These are phyloP conservation scores for Smallanthus sonchifolius DNA, from an alignment of 129 eudicot species.

Conservation along the genomic window DNA sequence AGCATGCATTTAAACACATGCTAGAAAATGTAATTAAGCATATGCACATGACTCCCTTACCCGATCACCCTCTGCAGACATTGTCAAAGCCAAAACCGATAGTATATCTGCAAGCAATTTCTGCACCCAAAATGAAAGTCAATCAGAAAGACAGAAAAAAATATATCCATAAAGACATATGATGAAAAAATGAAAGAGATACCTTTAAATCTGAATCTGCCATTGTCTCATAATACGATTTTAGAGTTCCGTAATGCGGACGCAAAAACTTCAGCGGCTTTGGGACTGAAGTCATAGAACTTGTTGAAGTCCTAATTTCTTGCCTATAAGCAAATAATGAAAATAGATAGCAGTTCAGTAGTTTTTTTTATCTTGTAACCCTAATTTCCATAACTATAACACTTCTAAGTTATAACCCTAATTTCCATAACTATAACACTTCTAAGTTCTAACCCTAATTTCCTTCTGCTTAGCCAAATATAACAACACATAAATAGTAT, in stretches of 20 bases:
- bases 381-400: background rate
- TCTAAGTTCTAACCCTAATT: too few relatives aligned
- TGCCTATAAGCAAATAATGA: conserved; percentile 44
- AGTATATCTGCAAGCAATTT: conserved; percentile 86
- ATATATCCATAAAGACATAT: background rate
- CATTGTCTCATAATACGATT: conserved; percentile 72
- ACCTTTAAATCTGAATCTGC: conserved; percentile 75
- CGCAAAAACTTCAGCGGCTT: conserved; percentile 95
- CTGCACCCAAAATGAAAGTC: conserved; percentile 39
- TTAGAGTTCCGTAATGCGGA: conserved; percentile 85
- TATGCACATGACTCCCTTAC: conserved; percentile 32
- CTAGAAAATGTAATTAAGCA: background rate
- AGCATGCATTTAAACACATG: background rate
- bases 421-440: too few relatives aligned
- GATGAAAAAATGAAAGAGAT: conserved; percentile 1
- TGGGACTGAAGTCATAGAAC: conserved; percentile 98
- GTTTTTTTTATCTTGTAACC: background rate
- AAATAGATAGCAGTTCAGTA: background rate
- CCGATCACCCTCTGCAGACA: conserved; percentile 97
- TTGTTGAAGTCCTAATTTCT: conserved; percentile 83
- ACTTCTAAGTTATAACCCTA: too few relatives aligned
- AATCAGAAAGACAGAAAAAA: background rate
- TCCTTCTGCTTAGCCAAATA: background rate
- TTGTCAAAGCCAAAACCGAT: conserved; percentile 92
- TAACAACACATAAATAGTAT: background rate